A percentile compares a stretch with the other conserved stretches of the same genome.
Evolutionary conservation across 495 filamentous ascomycete species (phyloP).

Genomic region (Clohesyomyces aquaticus): DNA sequence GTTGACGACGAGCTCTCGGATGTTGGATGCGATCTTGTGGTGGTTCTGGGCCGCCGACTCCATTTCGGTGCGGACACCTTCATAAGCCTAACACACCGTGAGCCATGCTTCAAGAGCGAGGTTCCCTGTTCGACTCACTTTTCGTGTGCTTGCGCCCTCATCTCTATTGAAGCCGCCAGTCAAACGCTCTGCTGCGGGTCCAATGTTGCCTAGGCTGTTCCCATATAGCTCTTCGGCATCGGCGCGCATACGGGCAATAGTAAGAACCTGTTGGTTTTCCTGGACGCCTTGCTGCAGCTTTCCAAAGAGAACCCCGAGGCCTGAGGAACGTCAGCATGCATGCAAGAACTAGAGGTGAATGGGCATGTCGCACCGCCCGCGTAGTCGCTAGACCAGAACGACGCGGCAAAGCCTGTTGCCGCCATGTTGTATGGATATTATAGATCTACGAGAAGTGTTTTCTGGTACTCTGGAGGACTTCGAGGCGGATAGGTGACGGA

Average conservation of each 20-base stretch:
- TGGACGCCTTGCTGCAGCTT: conserved; percentile 96
- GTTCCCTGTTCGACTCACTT: conserved; percentile 60
- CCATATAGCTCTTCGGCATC: conserved; percentile 94
- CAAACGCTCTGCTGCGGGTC: conserved; percentile 78
- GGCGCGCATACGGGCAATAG: conserved; percentile 89
- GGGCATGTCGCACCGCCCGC: conserved; percentile 36
- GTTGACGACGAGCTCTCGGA: conserved; percentile 90
- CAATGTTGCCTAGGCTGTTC: conserved; percentile 76
- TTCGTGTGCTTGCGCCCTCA: conserved; percentile 93
- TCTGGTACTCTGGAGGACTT: neutral
- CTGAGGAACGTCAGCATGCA: conserved; percentile 49
- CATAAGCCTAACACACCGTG: conserved; percentile 73
- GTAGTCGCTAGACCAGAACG: conserved; percentile 45
- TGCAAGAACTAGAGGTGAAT: neutral
- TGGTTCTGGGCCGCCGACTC: conserved; percentile 86
- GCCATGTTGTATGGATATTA: conserved; percentile 37
- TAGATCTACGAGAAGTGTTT: conserved; percentile 10
- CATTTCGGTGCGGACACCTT: conserved; percentile 94
- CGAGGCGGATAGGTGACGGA: neutral
- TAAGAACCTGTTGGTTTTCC: conserved; percentile 92
- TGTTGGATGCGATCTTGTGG: conserved; percentile 92
- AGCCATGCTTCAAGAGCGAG: neutral
- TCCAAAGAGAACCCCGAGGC: conserved; percentile 91
- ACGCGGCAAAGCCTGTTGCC: conserved; percentile 38
- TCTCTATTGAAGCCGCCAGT: conserved; percentile 86